Conservation (phyloP, 768 basidiomycete species). For the Pulveroboletus sp. region DNA sequence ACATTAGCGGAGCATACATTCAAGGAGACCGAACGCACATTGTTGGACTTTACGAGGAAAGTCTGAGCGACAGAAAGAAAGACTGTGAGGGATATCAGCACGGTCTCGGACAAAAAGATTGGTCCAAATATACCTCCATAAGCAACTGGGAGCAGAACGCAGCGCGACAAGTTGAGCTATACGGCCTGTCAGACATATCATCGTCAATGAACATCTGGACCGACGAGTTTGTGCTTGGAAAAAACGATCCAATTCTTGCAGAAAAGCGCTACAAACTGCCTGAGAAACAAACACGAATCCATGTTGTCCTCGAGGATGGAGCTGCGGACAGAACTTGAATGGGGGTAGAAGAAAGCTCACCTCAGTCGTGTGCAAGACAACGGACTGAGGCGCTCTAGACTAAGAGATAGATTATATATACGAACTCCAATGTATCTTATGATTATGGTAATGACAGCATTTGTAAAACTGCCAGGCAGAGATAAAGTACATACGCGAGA, state of each 20-base stretch:
- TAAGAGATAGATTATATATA: too few relatives aligned
- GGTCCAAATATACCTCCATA: slow-evolving; percentile 40
- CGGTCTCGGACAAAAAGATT: background rate
- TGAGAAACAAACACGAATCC: slow-evolving; percentile 43
- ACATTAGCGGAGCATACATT: background rate
- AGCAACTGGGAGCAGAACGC: slow-evolving; percentile 58
- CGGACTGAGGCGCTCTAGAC: too few relatives aligned
- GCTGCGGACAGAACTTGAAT: background rate
- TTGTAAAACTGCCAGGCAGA: too few relatives aligned
- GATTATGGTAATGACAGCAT: too few relatives aligned
- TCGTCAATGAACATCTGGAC: slow-evolving; percentile 18
- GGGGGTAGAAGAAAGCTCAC: too few relatives aligned
- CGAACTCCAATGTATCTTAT: too few relatives aligned
- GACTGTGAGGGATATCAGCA: slow-evolving; percentile 21
- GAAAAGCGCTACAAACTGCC: slow-evolving; percentile 55
- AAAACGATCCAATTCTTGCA: slow-evolving; percentile 77
- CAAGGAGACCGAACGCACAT: slow-evolving; percentile 37
- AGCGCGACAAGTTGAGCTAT: slow-evolving; percentile 57
- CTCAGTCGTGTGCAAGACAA: too few relatives aligned
- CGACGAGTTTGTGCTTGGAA: slow-evolving; percentile 59
- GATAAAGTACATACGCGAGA: too few relatives aligned
- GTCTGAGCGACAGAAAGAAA: slow-evolving; percentile 62
- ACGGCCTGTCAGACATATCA: background rate
- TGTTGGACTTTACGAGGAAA: slow-evolving; percentile 53
- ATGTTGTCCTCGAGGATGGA: slow-evolving; percentile 12